These are phyloP conservation scores for Nigrograna mackinnonii DNA, from an alignment of 2,329 filamentous ascomycete species.

Conservation along the genomic window DNA sequence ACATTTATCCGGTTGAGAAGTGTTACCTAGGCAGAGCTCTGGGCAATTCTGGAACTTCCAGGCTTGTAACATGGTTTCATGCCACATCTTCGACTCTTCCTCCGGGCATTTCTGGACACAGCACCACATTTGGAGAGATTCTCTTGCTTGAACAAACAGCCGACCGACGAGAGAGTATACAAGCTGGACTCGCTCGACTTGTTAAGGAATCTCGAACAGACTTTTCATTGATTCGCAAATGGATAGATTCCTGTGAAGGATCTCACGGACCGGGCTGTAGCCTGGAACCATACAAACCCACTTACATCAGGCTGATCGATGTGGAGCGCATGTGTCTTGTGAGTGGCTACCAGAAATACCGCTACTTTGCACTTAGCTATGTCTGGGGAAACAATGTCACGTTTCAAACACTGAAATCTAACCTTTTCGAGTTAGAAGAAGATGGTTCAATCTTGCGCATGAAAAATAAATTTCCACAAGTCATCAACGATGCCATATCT, in stretches of 20 bases:
- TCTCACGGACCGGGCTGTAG: neutral
- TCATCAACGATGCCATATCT: slow-evolving; percentile 1
- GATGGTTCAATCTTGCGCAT: neutral
- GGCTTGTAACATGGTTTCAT: neutral
- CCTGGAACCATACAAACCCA: neutral
- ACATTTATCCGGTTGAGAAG: neutral
- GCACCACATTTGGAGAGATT: neutral
- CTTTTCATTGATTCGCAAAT: slow-evolving; percentile 1
- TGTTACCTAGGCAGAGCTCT: neutral
- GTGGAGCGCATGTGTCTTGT: neutral
- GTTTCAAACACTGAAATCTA: slow-evolving; percentile 1
- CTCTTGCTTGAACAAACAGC: neutral
- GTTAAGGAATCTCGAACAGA: neutral
- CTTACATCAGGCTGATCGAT: neutral
- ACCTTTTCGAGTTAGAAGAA: slow-evolving; percentile 1
- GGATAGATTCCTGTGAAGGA: neutral
- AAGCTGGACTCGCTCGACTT: neutral
- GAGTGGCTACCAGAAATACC: neutral
- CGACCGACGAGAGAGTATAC: neutral
- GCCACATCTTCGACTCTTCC: neutral
- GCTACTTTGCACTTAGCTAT: slow-evolving; percentile 1
- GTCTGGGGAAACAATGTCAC: neutral
- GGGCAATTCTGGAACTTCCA: neutral
- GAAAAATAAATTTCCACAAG: slow-evolving; percentile 1
- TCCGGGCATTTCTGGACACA: neutral